These are phyloP conservation scores for Zhuliangozyma parablackwelliae DNA, from an alignment of 1,139 yeast genomes.

Conservation along the genomic window DNA sequence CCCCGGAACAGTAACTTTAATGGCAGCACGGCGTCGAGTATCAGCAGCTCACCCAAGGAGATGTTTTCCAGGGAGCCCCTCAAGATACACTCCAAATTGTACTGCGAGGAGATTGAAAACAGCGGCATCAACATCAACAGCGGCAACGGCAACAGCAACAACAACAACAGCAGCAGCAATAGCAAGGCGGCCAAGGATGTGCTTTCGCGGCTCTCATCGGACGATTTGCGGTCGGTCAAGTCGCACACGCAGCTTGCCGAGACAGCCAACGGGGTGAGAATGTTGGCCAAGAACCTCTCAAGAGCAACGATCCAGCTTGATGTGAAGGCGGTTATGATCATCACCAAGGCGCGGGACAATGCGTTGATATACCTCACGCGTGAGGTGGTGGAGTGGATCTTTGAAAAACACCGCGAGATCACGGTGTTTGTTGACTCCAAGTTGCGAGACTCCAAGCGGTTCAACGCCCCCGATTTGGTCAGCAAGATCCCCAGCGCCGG, in stretches of 20 bases:
- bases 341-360: constrained; percentile 82
- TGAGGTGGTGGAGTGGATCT: constrained; percentile 74
- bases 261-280: constrained; percentile 82
- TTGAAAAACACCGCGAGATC: constrained; percentile 44
- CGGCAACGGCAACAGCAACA: constrained; percentile 3
- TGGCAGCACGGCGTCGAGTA: constrained; percentile 10
- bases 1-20: constrained; percentile 2
- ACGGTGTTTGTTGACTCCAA: constrained; percentile 69
- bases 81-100: constrained; percentile 32
- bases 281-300: constrained; percentile 69
- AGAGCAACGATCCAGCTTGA: constrained; percentile 71
- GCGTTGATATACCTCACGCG: constrained; percentile 69
- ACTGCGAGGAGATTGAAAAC: constrained; percentile 21
- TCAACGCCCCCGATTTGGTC: constrained; percentile 45
- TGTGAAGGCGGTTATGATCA: constrained; percentile 67
- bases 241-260: constrained; percentile 75
- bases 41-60: constrained; percentile 11
- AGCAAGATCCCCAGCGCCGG: constrained; percentile 39
- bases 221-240: constrained; percentile 45
- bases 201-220: constrained; percentile 29
- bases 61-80: constrained; percentile 20
- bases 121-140: not conserved
- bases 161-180: constrained; percentile 6
- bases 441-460: constrained; percentile 56
- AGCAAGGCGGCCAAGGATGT: constrained; percentile 24